Evolutionary conservation across 352 stramenopile genomes (phyloP).

Genomic region (Phytophthora aleatoria): DNA sequence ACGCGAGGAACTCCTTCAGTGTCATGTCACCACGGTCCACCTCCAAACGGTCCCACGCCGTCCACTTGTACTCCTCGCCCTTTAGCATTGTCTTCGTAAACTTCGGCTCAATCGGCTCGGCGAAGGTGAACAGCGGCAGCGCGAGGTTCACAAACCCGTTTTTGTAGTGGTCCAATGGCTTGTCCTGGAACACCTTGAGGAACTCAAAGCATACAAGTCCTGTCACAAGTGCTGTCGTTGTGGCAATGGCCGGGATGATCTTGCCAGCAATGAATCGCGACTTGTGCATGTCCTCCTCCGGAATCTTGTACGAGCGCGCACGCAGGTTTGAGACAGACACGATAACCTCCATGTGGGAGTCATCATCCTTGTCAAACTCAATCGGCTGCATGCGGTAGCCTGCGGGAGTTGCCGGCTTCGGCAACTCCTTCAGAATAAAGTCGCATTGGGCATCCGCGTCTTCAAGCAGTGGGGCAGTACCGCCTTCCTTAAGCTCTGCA

Average conservation of each 20-base stretch:
- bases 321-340: conserved; percentile 97
- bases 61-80: conserved; percentile 97
- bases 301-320: conserved; percentile 98
- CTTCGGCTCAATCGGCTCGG: conserved; percentile 95
- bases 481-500: conserved; percentile 93
- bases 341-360: conserved; percentile 98
- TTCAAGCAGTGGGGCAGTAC: conserved; percentile 42
- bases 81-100: conserved; percentile 93
- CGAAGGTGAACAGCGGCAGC: conserved; percentile 97
- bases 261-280: conserved; percentile 99
- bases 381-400: conserved; percentile 94
- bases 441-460: conserved; percentile 79
- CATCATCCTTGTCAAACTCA: conserved; percentile 99
- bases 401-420: conserved; percentile 76
- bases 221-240: conserved; percentile 98
- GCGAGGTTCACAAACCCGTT: conserved; percentile 99
- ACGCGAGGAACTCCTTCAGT: conserved; percentile 94
- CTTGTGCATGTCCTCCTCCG: conserved; percentile 97
- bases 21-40: conserved; percentile 96
- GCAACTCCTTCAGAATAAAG: conserved; percentile 85
- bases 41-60: conserved; percentile 97
- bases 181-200: conserved; percentile 94
- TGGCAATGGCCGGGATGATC: conserved; percentile 99
- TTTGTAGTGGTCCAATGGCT: conserved; percentile 96
- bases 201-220: conserved; percentile 98